A percentile compares a stretch with the other conserved stretches of the same genome.
phyloP scores from a whole-genome alignment of 352 stramenopile genomes.

The Saprolegnia parasitica region DNA sequence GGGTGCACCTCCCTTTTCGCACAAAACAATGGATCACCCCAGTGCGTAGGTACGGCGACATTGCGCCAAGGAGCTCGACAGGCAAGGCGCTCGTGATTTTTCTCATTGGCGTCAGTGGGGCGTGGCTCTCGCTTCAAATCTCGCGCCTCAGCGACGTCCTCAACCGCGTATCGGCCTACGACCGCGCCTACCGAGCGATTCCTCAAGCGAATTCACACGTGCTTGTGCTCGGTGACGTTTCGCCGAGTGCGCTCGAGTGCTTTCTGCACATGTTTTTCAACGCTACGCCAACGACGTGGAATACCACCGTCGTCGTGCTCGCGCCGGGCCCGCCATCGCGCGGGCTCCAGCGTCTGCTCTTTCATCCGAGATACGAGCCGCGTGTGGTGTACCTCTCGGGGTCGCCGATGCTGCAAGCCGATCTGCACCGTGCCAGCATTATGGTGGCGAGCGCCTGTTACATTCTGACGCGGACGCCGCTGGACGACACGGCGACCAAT shows the following conservation, averaged over 20 bases:
- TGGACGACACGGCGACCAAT: conserved; percentile 68
- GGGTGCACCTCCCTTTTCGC: conserved; percentile 35
- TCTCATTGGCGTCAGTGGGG: conserved; percentile 68
- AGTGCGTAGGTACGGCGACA: conserved; percentile 55
- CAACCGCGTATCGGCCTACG: conserved; percentile 68
- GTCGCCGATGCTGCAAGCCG: conserved; percentile 62
- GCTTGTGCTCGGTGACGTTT: conserved; percentile 70
- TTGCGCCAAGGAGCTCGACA: conserved; percentile 54
- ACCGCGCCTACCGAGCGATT: conserved; percentile 67
- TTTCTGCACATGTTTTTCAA: conserved; percentile 79
- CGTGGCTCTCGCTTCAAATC: conserved; percentile 63
- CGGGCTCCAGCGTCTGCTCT: conserved; percentile 54
- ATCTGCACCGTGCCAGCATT: conserved; percentile 57
- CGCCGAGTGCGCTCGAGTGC: conserved; percentile 60
- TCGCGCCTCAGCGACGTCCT: conserved; percentile 64
- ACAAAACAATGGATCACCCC: not conserved
- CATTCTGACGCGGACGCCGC: conserved; percentile 48
- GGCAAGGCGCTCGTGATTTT: conserved; percentile 63
- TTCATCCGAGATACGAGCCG: conserved; percentile 70
- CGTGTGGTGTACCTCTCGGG: conserved; percentile 70
- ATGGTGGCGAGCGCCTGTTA: conserved; percentile 57
- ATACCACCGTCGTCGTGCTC: conserved; percentile 69
- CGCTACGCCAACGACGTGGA: conserved; percentile 50
- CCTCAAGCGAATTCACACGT: conserved; percentile 62
- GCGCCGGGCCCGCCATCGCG: conserved; percentile 51